Evolutionary conservation across 352 stramenopile species (phyloP).

Genomic region (Pythium pectinolyticum): DNA sequence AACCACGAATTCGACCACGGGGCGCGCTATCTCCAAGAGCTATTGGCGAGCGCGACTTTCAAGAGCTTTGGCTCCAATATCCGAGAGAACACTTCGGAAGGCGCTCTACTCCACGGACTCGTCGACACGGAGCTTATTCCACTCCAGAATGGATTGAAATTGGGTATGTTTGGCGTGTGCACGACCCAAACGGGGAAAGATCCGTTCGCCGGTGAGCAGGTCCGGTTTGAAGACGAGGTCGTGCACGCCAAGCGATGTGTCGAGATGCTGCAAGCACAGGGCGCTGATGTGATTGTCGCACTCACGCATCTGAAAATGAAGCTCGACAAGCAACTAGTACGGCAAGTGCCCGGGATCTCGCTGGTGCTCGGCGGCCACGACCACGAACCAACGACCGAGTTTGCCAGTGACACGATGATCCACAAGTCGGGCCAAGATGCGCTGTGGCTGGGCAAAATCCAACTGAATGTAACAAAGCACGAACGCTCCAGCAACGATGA

Average conservation of each 20-base stretch:
- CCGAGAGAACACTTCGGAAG: constrained; percentile 26
- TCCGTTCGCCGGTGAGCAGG: constrained; percentile 41
- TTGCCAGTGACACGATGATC: constrained; percentile 60
- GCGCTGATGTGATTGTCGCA: constrained; percentile 71
- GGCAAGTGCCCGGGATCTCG: constrained; percentile 60
- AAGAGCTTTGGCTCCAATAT: constrained; percentile 65
- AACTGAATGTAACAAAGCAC: constrained; percentile 55
- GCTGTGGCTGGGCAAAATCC: constrained; percentile 73
- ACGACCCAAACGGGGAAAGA: constrained; percentile 57
- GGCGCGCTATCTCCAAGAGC: constrained; percentile 33
- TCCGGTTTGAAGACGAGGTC: constrained; percentile 49
- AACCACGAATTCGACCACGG: constrained; percentile 85
- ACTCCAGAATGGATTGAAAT: constrained; percentile 37
- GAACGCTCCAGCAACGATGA: background rate
- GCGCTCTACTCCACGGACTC: constrained; percentile 39
- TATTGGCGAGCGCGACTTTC: constrained; percentile 47
- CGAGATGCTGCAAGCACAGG: constrained; percentile 39
- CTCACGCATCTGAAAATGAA: constrained; percentile 77
- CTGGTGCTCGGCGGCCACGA: constrained; percentile 90
- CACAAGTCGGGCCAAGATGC: constrained; percentile 87
- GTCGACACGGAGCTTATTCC: constrained; percentile 39
- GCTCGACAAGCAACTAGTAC: constrained; percentile 58
- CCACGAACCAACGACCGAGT: constrained; percentile 74
- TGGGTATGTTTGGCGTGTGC: constrained; percentile 60
- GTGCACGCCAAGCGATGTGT: constrained; percentile 54